These are phyloP conservation scores for Rutidosis leptorrhynchoides DNA, from an alignment of 129 eudicot species.

Conservation along the genomic window DNA sequence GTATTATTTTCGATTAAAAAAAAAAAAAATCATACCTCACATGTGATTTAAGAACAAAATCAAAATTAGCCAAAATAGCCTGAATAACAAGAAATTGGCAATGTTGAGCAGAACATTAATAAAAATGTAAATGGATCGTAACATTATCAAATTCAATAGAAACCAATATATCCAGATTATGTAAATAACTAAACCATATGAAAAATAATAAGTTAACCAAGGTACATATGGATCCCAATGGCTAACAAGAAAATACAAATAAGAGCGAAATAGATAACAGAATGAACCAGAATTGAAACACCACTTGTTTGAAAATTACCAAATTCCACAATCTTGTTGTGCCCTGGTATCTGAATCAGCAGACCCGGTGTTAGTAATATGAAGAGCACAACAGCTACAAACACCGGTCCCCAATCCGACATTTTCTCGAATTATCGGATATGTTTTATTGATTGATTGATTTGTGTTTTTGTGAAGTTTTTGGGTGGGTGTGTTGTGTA, in stretches of 20 bases:
- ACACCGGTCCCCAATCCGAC: constrained; percentile 96
- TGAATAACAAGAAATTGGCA: neutral
- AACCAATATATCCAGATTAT: constrained; percentile 20
- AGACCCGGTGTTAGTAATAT: constrained; percentile 75
- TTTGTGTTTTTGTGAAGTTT: too few relatives aligned
- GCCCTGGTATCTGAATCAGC: constrained; percentile 81
- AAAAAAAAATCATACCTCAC: too few relatives aligned
- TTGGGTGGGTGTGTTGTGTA: too few relatives aligned
- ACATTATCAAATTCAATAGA: constrained; percentile 15
- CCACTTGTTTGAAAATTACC: constrained; percentile 84
- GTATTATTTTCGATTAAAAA: too few relatives aligned
- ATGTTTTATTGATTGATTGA: too few relatives aligned
- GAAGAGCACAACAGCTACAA: constrained; percentile 83
- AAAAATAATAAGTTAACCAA: constrained; percentile 37
- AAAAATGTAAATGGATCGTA: neutral
- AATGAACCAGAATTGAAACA: constrained; percentile 76
- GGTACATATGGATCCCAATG: constrained; percentile 69
- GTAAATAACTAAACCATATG: constrained; percentile 6
- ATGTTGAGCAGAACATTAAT: neutral
- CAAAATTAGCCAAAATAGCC: neutral
- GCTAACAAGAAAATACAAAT: constrained; percentile 83
- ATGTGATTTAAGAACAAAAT: too few relatives aligned
- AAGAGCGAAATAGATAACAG: constrained; percentile 69
- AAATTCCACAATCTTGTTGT: constrained; percentile 56
- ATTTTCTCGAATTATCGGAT: constrained; percentile 18